A percentile compares a stretch with the other conserved stretches of the same genome.
These are phyloP conservation scores for Parafenestella ontariensis DNA, from an alignment of 2,329 filamentous ascomycete genomes.

Conservation along the genomic window DNA sequence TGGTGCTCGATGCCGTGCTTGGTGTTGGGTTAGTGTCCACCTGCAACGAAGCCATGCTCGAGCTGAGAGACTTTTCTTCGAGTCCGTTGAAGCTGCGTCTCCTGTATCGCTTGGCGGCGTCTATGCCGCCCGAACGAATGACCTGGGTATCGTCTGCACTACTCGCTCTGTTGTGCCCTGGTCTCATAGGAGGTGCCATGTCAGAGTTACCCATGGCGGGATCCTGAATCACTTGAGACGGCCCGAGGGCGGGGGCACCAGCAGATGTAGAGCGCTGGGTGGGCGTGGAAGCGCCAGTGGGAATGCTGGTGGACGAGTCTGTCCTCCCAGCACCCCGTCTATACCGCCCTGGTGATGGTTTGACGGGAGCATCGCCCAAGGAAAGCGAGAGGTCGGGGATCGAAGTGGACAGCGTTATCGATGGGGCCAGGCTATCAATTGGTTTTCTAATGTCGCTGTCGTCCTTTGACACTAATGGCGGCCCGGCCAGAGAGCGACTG, in stretches of 20 bases:
- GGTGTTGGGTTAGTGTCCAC: conserved; percentile 15
- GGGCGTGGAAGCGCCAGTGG: conserved; percentile 34
- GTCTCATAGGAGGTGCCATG: conserved; percentile 35
- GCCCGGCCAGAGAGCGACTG: conserved; percentile 52
- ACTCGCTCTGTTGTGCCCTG: conserved; percentile 63
- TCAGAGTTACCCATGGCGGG: conserved; percentile 59
- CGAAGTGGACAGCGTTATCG: conserved; percentile 59
- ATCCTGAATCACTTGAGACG: conserved; percentile 62
- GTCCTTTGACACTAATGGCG: conserved; percentile 55
- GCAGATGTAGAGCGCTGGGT: conserved; percentile 42
- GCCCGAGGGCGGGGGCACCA: conserved; percentile 57
- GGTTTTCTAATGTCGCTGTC: conserved; percentile 54
- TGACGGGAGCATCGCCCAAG: conserved; percentile 64
- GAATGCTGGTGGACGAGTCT: conserved; percentile 54
- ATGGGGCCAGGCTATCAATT: conserved; percentile 50
- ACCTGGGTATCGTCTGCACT: conserved; percentile 76
- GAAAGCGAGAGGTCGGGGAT: conserved; percentile 64
- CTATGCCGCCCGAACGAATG: conserved; percentile 63
- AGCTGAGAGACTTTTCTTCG: conserved; percentile 44
- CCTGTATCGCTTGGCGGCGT: conserved; percentile 77
- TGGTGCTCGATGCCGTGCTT: conserved; percentile 16
- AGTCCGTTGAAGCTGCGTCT: conserved; percentile 82
- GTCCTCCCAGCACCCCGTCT: conserved; percentile 69
- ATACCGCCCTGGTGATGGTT: conserved; percentile 83
- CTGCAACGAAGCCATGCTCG: conserved; percentile 25